phyloP scores from a whole-genome alignment of 768 basidiomycete species.

The Trametes punicea region DNA sequence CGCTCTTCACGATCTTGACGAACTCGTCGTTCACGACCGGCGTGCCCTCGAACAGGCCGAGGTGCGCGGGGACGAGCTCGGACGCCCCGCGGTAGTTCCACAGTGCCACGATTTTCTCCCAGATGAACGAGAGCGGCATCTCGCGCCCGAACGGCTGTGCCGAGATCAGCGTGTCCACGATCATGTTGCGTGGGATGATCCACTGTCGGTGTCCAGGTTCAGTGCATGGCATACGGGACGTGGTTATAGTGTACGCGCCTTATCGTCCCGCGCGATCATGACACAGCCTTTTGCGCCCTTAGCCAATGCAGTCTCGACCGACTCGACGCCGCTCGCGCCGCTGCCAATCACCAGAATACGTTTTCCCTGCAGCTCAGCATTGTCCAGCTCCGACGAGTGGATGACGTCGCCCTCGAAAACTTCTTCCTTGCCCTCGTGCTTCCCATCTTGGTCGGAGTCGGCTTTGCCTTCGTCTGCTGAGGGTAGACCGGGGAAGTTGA shows the following conservation, averaged over 20 bases:
- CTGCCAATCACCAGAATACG: constrained; percentile 46
- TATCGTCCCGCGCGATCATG: constrained; percentile 44
- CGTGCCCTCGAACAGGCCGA: constrained; percentile 46
- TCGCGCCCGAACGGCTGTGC: constrained; percentile 51
- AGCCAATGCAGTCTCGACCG: constrained; percentile 36
- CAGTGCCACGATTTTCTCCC: constrained; percentile 41
- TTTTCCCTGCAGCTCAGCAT: constrained; percentile 35
- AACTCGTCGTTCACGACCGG: constrained; percentile 54
- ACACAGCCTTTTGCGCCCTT: constrained; percentile 32
- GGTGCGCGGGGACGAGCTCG: constrained; percentile 40
- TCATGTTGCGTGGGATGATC: constrained; percentile 45
- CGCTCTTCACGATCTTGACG: constrained; percentile 41
- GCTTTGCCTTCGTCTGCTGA: not conserved
- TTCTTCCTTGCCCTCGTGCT: constrained; percentile 24
- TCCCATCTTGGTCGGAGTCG: constrained; percentile 18
- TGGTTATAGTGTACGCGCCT: constrained; percentile 13
- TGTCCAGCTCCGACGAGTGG: constrained; percentile 49
- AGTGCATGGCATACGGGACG: not conserved
- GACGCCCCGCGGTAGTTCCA: constrained; percentile 45
- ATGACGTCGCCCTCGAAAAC: constrained; percentile 37
- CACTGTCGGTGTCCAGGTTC: constrained; percentile 30
- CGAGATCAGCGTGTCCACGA: constrained; percentile 46
- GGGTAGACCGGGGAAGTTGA: constrained; percentile 44
- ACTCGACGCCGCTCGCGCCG: constrained; percentile 54
- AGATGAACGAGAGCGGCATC: constrained; percentile 50